phyloP scores from a whole-genome alignment of 257 asterid species.

The Scutellaria minor region DNA sequence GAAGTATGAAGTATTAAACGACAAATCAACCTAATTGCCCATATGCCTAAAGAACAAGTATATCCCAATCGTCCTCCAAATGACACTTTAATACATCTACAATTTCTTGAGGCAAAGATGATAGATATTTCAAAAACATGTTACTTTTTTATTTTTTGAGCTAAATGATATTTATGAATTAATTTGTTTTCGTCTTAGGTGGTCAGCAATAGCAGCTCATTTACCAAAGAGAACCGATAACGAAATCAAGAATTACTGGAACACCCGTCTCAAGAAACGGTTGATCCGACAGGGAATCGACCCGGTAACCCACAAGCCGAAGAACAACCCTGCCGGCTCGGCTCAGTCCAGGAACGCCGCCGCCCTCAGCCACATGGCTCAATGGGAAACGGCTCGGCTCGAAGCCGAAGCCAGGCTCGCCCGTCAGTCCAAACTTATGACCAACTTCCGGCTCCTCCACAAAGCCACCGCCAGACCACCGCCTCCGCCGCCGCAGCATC shows the following conservation, averaged over 20 bases:
- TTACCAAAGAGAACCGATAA: constrained; percentile 57
- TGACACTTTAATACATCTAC: too few relatives aligned
- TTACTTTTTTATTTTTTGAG: too few relatives aligned
- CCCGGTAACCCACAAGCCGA: constrained; percentile 63
- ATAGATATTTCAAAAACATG: too few relatives aligned
- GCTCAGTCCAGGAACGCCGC: constrained; percentile 41
- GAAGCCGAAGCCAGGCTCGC: constrained; percentile 60
- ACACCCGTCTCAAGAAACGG: constrained; percentile 64
- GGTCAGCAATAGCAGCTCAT: constrained; percentile 65
- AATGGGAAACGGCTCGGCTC: constrained; percentile 65
- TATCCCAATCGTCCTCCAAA: too few relatives aligned
- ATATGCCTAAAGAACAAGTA: too few relatives aligned
- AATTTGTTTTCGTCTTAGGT: constrained; percentile 37
- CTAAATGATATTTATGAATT: background rate
- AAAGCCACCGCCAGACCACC: constrained; percentile 14
- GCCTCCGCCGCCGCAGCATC: background rate
- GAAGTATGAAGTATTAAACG: too few relatives aligned
- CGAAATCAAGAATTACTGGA: constrained; percentile 66
- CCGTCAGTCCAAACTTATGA: constrained; percentile 38
- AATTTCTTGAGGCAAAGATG: too few relatives aligned
- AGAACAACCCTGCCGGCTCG: constrained; percentile 39
- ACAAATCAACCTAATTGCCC: too few relatives aligned
- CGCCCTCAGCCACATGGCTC: constrained; percentile 61
- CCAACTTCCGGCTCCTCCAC: constrained; percentile 31
- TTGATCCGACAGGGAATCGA: constrained; percentile 61